These are phyloP conservation scores for Quillaja saponaria DNA, from an alignment of 306 rosid species.

Conservation along the genomic window DNA sequence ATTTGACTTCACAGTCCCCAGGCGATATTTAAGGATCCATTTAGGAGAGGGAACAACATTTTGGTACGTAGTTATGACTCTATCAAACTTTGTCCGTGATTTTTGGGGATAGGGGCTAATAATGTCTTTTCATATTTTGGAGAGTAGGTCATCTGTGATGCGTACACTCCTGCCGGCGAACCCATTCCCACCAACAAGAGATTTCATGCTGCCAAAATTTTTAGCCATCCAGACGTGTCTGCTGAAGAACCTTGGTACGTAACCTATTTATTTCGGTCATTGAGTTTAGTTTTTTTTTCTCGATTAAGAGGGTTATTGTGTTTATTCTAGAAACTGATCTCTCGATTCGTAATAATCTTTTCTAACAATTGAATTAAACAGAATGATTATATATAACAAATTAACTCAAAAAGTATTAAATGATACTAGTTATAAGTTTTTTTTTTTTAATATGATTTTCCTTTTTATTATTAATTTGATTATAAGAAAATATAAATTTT, in stretches of 20 bases:
- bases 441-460: too few relatives aligned
- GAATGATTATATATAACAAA: too few relatives aligned
- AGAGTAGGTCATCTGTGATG: conserved; percentile 51
- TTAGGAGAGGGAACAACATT: conserved; percentile 53
- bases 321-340: too few relatives aligned
- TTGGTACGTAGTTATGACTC: conserved; percentile 31
- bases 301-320: too few relatives aligned
- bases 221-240: conserved; percentile 40
- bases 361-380: too few relatives aligned
- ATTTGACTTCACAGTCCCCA: conserved; percentile 37
- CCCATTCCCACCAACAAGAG: conserved; percentile 55
- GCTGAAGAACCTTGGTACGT: conserved; percentile 61
- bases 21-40: conserved; percentile 56
- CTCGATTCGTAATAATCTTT: too few relatives aligned
- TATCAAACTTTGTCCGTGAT: neutral
- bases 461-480: too few relatives aligned
- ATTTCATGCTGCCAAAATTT: conserved; percentile 50
- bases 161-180: conserved; percentile 51
- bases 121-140: neutral
- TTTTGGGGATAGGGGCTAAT: neutral
- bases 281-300: neutral
- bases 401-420: too few relatives aligned
- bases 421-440: too few relatives aligned
- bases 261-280: neutral
- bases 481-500: too few relatives aligned